Conservation (phyloP, 331 rosid genomes). For the Quercus tomentella region DNA sequence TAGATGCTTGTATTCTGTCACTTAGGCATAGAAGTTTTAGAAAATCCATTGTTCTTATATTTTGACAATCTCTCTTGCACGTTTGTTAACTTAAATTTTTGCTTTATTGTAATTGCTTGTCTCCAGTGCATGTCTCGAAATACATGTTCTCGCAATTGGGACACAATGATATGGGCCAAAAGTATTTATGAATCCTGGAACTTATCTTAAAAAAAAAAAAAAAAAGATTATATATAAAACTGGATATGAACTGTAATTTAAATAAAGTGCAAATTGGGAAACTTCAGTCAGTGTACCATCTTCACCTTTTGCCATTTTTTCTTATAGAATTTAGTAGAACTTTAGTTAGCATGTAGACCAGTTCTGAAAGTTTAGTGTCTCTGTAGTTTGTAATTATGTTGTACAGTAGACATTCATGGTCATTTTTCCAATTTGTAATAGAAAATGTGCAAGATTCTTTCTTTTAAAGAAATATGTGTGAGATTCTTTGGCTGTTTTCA, state of each 20-base stretch:
- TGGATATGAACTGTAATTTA: background rate
- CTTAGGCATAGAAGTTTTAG: too few species aligned
- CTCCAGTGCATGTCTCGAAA: background rate
- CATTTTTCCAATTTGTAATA: background rate
- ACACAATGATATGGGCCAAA: background rate
- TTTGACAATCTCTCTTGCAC: background rate
- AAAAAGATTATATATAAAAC: background rate
- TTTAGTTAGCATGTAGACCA: background rate
- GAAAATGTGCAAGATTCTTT: background rate
- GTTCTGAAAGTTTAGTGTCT: too few species aligned
- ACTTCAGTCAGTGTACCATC: constrained; percentile 1
- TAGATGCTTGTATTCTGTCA: too few species aligned
- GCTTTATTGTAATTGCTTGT: background rate
- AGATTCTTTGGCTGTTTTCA: background rate
- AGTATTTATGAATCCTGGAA: background rate
- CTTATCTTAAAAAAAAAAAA: background rate
- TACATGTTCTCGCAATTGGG: background rate
- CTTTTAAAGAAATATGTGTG: too few species aligned
- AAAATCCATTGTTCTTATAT: too few species aligned
- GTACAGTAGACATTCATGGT: too few species aligned
- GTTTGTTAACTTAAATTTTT: background rate
- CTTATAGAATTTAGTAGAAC: background rate
- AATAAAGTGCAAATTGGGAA: background rate
- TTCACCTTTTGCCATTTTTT: background rate
- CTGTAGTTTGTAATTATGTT: too few species aligned